Evolutionary conservation across 2,329 filamentous ascomycete genomes (phyloP).

Genomic region (Phoma sp.): DNA sequence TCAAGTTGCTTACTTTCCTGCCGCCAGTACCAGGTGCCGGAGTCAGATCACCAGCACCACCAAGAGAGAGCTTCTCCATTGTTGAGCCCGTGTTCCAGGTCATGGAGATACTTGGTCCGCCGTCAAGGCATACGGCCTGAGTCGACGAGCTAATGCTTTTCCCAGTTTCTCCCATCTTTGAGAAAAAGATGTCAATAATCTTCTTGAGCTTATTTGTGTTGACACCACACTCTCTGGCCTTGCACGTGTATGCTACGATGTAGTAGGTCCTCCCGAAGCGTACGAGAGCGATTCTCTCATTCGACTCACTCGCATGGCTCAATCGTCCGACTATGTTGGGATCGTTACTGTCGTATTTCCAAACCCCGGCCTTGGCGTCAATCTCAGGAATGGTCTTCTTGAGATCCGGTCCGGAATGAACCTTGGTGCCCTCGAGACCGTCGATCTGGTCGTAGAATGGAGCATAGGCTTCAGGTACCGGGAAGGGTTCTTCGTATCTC

Average conservation of each 20-base stretch:
- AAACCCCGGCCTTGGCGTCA: background rate
- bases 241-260: too few species aligned
- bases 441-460: too few species aligned
- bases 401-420: background rate
- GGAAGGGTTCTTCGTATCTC: too few species aligned
- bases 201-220: constrained; percentile 2
- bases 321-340: background rate
- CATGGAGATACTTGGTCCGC: constrained; percentile 10
- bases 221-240: background rate
- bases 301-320: background rate
- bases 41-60: background rate
- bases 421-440: too few species aligned
- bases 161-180: constrained; percentile 3
- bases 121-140: constrained; percentile 10
- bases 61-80: constrained; percentile 2
- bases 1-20: background rate
- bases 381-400: background rate
- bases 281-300: background rate
- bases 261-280: background rate
- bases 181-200: constrained; percentile 1
- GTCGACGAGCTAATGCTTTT: constrained; percentile 1
- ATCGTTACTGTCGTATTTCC: background rate
- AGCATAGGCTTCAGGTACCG: too few species aligned
- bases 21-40: background rate
- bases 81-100: constrained; percentile 4